phyloP scores from a whole-genome alignment of 768 basidiomycete species.

The Leccinum truebloodii region DNA sequence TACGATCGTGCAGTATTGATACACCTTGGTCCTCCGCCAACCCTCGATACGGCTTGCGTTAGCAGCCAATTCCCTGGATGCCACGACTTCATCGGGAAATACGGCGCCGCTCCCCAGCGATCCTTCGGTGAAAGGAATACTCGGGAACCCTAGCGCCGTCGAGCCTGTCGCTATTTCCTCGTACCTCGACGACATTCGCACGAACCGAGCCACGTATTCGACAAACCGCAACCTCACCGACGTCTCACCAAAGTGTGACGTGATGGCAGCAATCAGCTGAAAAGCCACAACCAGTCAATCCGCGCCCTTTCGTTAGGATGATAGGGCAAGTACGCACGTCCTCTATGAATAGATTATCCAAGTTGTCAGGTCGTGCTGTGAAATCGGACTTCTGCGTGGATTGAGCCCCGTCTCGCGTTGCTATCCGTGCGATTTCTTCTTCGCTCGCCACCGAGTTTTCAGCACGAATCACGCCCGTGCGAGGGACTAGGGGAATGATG shows the following conservation, averaged over 20 bases:
- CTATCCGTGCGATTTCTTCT: constrained; percentile 64
- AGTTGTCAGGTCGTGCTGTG: constrained; percentile 54
- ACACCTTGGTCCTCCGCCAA: constrained; percentile 84
- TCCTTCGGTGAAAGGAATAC: constrained; percentile 45
- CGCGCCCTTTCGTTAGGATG: background rate
- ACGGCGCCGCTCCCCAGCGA: constrained; percentile 78
- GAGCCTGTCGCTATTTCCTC: constrained; percentile 78
- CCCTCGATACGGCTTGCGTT: constrained; percentile 90
- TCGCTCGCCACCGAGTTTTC: constrained; percentile 65
- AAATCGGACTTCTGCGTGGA: constrained; percentile 55
- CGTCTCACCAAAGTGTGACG: constrained; percentile 90
- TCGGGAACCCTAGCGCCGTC: constrained; percentile 77
- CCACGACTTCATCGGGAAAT: constrained; percentile 69
- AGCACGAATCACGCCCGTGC: constrained; percentile 63
- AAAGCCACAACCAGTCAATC: constrained; percentile 1
- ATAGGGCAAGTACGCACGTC: constrained; percentile 58
- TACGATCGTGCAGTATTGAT: constrained; percentile 72
- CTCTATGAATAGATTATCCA: constrained; percentile 89
- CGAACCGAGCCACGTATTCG: constrained; percentile 86
- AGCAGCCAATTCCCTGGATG: constrained; percentile 66
- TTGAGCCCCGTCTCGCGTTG: constrained; percentile 51
- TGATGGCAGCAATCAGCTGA: constrained; percentile 77
- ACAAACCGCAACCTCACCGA: constrained; percentile 86
- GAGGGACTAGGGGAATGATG: constrained; percentile 47
- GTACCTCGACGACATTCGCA: constrained; percentile 85